These are phyloP conservation scores for Scutellaria barbata DNA, from an alignment of 257 asterid genomes.

Conservation along the genomic window DNA sequence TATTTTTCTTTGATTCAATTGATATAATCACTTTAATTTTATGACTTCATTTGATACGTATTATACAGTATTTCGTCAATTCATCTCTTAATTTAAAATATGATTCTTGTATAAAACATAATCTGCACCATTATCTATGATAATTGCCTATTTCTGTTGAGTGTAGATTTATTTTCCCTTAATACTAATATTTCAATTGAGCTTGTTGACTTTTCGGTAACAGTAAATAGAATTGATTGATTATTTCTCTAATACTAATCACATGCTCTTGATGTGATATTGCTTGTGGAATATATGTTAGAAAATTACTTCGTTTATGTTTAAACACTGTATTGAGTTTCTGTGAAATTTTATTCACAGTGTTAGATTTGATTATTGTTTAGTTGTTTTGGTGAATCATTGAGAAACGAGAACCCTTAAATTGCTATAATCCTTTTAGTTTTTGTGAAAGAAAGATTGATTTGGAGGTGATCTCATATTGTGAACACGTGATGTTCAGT, in stretches of 20 bases:
- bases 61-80: too few species aligned
- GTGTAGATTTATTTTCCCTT: too few species aligned
- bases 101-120: too few species aligned
- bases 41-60: too few species aligned
- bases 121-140: too few species aligned
- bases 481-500: background rate
- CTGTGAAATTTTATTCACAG: slow-evolving; percentile 23
- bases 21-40: too few species aligned
- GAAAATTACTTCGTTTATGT: slow-evolving; percentile 32
- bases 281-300: background rate
- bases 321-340: slow-evolving; percentile 30
- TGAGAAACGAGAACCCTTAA: slow-evolving; percentile 27
- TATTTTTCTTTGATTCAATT: too few species aligned
- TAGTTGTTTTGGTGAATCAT: slow-evolving; percentile 24
- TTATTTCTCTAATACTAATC: slow-evolving; percentile 29
- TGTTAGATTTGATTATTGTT: background rate
- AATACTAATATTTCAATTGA: slow-evolving; percentile 5
- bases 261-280: slow-evolving; percentile 30
- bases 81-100: too few species aligned
- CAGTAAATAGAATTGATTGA: slow-evolving; percentile 38
- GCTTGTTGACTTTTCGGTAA: slow-evolving; percentile 44
- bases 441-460: slow-evolving; percentile 3
- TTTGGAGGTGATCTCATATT: slow-evolving; percentile 10
- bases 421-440: background rate
- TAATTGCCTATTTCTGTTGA: too few species aligned